Percentiles rank a stretch among this genome's conserved stretches.
These are phyloP conservation scores for Yamadazyma philogaea DNA, from an alignment of 805 yeast genomes.

Conservation along the genomic window DNA sequence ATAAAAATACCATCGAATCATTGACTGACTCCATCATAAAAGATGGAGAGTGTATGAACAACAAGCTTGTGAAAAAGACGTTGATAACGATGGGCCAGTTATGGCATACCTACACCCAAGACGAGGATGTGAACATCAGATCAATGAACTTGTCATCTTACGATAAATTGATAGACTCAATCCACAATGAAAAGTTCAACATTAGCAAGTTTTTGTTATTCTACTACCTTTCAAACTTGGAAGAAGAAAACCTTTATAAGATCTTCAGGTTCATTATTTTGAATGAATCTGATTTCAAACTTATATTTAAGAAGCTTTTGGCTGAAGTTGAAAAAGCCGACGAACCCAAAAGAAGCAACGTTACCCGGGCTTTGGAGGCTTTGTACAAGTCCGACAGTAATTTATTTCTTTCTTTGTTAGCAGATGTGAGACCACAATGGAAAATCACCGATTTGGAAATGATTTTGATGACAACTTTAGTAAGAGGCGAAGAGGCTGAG, in stretches of 20 bases:
- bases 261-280: constrained; percentile 24
- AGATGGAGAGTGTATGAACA: constrained; percentile 18
- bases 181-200: constrained; percentile 10
- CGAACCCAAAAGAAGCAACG: constrained; percentile 15
- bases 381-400: constrained; percentile 18
- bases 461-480: constrained; percentile 62
- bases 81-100: constrained; percentile 40
- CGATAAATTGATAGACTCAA: constrained; percentile 1
- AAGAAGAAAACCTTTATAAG: constrained; percentile 18
- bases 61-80: constrained; percentile 27
- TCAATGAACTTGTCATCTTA: constrained; percentile 8
- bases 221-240: constrained; percentile 26
- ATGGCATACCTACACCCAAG: constrained; percentile 22
- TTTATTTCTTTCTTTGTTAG: constrained; percentile 21
- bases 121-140: constrained; percentile 1
- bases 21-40: constrained; percentile 33
- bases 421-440: constrained; percentile 14
- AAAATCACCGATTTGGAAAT: constrained; percentile 44
- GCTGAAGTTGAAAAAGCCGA: constrained; percentile 15
- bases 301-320: constrained; percentile 16
- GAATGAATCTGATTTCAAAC: constrained; percentile 13
- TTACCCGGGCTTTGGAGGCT: constrained; percentile 19
- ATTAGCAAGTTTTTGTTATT: constrained; percentile 27
- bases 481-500: constrained; percentile 24
- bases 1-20: constrained; percentile 25